A percentile compares a stretch with the other conserved stretches of the same genome.
Evolutionary conservation across 495 filamentous ascomycete genomes (phyloP).

Genomic region (Xylaria nigripes): DNA sequence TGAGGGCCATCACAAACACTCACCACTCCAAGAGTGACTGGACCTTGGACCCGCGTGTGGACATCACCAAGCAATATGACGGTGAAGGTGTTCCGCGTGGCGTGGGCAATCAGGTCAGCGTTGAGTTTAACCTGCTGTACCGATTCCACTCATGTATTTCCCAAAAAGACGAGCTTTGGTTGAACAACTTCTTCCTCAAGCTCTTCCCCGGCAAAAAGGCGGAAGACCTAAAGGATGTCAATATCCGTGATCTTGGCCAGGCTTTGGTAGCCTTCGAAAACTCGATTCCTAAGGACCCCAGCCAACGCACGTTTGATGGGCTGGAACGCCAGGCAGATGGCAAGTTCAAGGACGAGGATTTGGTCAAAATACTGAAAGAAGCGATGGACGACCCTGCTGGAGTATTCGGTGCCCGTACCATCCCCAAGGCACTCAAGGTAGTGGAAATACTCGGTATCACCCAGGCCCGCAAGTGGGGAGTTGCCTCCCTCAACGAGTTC

Average conservation of each 20-base stretch:
- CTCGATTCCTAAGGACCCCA: conserved; percentile 46
- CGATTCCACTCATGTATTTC: conserved; percentile 66
- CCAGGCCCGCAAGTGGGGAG: conserved; percentile 68
- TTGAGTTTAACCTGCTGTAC: conserved; percentile 68
- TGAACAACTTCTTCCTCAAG: conserved; percentile 48
- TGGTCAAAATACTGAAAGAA: conserved; percentile 53
- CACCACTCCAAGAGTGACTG: conserved; percentile 63
- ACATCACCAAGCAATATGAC: conserved; percentile 43
- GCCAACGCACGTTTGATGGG: conserved; percentile 49
- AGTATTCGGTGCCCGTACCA: conserved; percentile 55
- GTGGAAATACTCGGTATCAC: conserved; percentile 73
- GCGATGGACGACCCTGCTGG: conserved; percentile 52
- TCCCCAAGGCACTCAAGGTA: conserved; percentile 58
- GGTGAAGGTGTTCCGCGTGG: conserved; percentile 54
- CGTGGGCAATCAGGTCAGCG: conserved; percentile 66
- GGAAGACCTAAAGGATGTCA: conserved; percentile 43
- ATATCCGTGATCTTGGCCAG: conserved; percentile 23
- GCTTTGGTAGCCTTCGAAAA: conserved; percentile 47
- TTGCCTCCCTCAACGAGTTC: conserved; percentile 76
- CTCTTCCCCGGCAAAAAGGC: conserved; percentile 50
- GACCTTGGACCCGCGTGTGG: conserved; percentile 64
- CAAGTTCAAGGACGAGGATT: conserved; percentile 50
- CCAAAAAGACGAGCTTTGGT: conserved; percentile 59
- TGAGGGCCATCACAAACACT: conserved; percentile 70
- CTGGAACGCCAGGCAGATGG: conserved; percentile 49